A percentile compares a stretch with the other conserved stretches of the same genome.
Conservation (phyloP, 2,329 filamentous ascomycete genomes). For the Magnaporthales sp. region DNA sequence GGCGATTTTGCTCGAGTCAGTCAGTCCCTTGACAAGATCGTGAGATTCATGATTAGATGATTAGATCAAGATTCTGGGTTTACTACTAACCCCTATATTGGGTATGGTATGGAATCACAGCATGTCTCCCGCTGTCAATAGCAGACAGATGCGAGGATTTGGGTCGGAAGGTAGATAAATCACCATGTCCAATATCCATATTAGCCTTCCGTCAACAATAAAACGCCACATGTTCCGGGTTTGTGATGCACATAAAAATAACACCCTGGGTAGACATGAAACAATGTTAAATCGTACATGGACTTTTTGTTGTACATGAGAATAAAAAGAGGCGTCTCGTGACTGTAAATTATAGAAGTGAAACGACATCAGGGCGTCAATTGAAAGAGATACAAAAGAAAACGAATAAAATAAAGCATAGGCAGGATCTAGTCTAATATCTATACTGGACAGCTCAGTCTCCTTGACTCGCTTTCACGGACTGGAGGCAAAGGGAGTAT, state of each 20-base stretch:
- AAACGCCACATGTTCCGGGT: not conserved
- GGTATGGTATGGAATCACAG: no score
- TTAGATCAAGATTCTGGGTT: no score
- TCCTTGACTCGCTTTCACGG: not conserved
- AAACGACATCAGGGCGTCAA: not conserved
- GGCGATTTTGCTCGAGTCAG: not conserved
- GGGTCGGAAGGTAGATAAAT: not conserved
- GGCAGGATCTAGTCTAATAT: not conserved
- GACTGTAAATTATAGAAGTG: not conserved
- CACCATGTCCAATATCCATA: not conserved
- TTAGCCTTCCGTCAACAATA: not conserved
- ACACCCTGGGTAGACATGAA: not conserved
- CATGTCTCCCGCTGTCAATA: no score
- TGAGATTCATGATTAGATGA: no score
- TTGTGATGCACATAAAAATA: not conserved
- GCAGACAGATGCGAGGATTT: no score
- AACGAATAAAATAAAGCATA: not conserved
- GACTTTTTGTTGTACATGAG: not conserved
- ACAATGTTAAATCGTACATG: not conserved
- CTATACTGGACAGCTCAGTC: not conserved
- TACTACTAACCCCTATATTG: no score
- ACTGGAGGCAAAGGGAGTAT: not conserved
- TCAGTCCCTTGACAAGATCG: no score
- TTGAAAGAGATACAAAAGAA: not conserved
- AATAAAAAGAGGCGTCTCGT: not conserved